Base-by-base conservation (phyloP, 2,329 filamentous ascomycete genomes). In the Sordariomycetes sp. region DNA sequence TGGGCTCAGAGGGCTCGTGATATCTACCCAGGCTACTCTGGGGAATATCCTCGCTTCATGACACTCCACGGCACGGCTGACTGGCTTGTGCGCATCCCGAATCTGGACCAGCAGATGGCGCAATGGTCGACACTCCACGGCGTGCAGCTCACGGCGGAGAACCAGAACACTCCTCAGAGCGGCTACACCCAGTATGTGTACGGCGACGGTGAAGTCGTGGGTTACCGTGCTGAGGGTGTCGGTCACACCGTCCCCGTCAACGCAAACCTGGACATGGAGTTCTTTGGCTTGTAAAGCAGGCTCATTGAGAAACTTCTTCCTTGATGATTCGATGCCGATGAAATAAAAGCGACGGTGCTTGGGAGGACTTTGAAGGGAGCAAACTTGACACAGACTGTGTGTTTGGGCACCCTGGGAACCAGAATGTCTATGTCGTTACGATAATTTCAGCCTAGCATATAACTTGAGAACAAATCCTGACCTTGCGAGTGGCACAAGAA, bases 21-120 rank as follows among this genome's bases (percentile, higher is more conserved):
- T 33, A 61, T 62, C 59, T 66, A 72, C 42, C 64, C 67, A 0
- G 64, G 59, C 6, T 74, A 73, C 45, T 53, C 51, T 12, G 70
- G 70, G 3, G 37, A 59, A 0, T 58, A 69, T 3, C 71, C 72
- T 3, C 63, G 61, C 34, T 69, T 77, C 62, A 68, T 72, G 46
- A 64, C 75, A 43, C 75, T 67, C 56, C 72, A 77, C 46, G 72
- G 72, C 30, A 66, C 63, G 26, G 51, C 49, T 3, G 72, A 77
- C 45, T 51, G 21, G 6, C 30, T 39, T 12, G 35, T 39, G 12
- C 16, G 30, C 17, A 30, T 31, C 10, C 30, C 34, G 15, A 39
- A 39, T 27, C 34, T 39, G 7, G 31, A 36, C 8, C 29, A 39
- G 37, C 37, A 39, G 27, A 34, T 39, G 17, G 31, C 21, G 25